phyloP scores from a whole-genome alignment of 352 stramenopile species.

The Salisapilia sapeloensis region DNA sequence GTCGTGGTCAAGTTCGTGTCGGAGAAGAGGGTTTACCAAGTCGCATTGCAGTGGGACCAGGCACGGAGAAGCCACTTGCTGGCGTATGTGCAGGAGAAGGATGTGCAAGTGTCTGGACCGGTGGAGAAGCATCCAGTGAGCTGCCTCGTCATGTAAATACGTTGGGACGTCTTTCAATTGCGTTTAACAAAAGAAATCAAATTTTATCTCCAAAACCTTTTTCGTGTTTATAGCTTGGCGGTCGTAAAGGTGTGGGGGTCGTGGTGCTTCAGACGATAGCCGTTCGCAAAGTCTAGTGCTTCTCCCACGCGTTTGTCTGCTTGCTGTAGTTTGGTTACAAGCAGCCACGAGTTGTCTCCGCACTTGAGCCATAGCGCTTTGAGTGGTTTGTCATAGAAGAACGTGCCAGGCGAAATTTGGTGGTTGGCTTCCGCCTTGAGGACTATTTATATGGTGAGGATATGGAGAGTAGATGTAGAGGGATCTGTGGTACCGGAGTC shows the following conservation, averaged over 20 bases:
- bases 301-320: slow-evolving; percentile 38
- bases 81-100: slow-evolving; percentile 35
- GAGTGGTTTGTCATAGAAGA: slow-evolving; percentile 62
- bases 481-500: slow-evolving; percentile 7
- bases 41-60: slow-evolving; percentile 51
- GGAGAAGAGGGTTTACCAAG: slow-evolving; percentile 40
- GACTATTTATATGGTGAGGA: neutral
- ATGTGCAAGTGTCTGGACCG: slow-evolving; percentile 29
- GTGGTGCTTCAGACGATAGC: slow-evolving; percentile 55
- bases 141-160: slow-evolving; percentile 69
- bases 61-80: slow-evolving; percentile 30
- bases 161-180: too few species aligned
- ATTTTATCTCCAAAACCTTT: too few species aligned
- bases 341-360: slow-evolving; percentile 26
- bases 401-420: slow-evolving; percentile 11
- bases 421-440: neutral
- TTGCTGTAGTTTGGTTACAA: slow-evolving; percentile 53
- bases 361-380: slow-evolving; percentile 60
- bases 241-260: too few species aligned
- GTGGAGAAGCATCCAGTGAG: slow-evolving; percentile 40
- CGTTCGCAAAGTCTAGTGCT: slow-evolving; percentile 68
- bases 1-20: slow-evolving; percentile 50
- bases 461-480: neutral
- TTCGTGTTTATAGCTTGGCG: too few species aligned
- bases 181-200: too few species aligned